A percentile compares a stretch with the other conserved stretches of the same genome.
phyloP scores from a whole-genome alignment of 2,329 filamentous ascomycete species.

The Paecilomyces formosus region DNA sequence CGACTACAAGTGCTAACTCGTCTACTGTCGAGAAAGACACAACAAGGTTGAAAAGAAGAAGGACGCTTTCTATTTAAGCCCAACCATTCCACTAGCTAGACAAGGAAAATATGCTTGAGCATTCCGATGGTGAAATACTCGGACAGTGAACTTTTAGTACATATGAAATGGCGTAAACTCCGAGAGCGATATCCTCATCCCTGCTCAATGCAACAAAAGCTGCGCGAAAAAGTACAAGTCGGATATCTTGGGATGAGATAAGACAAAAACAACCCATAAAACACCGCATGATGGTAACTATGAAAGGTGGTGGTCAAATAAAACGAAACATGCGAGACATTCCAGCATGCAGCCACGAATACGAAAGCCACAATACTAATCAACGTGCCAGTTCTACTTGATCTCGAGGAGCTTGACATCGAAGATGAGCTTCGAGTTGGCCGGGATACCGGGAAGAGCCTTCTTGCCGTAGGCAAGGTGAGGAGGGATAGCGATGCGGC shows the following conservation, averaged over 20 bases:
- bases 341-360: not conserved
- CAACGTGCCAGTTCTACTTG: constrained; percentile 50
- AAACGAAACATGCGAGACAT: constrained; percentile 3
- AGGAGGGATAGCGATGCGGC: constrained; percentile 82
- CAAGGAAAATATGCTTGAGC: not conserved
- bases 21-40: too few species aligned
- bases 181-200: constrained; percentile 26
- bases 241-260: constrained; percentile 28
- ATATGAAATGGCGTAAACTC: constrained; percentile 7
- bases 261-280: constrained; percentile 21
- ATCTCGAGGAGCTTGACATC: constrained; percentile 82
- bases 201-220: constrained; percentile 19
- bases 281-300: constrained; percentile 15
- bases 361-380: not conserved
- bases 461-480: constrained; percentile 84
- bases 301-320: constrained; percentile 7
- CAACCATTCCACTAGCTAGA: not conserved
- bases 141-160: constrained; percentile 4
- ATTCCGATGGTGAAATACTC: not conserved
- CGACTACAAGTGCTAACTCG: not conserved
- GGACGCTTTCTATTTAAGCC: not conserved
- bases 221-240: constrained; percentile 24
- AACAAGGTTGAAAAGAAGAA: not conserved
- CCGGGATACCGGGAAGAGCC: constrained; percentile 74
- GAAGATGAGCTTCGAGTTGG: constrained; percentile 85